Base-by-base conservation (phyloP, 345 rosid species). In the Excoecaria agallocha region DNA sequence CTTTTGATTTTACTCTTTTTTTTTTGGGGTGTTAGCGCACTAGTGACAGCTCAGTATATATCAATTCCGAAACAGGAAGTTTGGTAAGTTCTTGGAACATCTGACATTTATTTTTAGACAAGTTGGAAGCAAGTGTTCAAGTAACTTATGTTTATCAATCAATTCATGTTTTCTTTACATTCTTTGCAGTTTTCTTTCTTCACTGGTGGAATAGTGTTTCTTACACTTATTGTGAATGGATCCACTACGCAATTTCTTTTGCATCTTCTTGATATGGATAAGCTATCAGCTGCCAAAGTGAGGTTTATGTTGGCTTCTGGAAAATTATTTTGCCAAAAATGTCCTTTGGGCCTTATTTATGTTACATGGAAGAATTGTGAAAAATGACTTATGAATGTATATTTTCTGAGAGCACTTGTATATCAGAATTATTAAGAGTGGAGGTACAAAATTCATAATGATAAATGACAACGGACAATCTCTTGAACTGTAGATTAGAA, bases 151-250 rank as follows among this genome's bases (percentile, higher is more conserved):
- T 6, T 65, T 69, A 11, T 60, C 45, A 51, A 54, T 63, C 69
- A 51, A 60, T 72, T 69, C 30, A 63, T 71, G 49, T 51, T 52
- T 55, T 79, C 54, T 58, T 71, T 43, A 24, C 37, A 15, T 46
- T 12, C 50, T 74, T 76, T 74, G 71, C 89, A 95, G 99, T 95
- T 93, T 81, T 85, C 91, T 68, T 94, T 93, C 88, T 89, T 91
- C 89, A 94, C 98, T 45, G 98, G 98, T 52, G 98, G 99, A 78
- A 93, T 94, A 66, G 99, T 94, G 70, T 89, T 94, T 85, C 83
- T 94, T 80, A 94, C 98, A 1, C 91, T 94, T 35, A 84, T 87
- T 67, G 68, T 95, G 70, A 95, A 95, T 82, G 99, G 99, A 73
- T 91, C 99, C 74, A 91, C 96, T 70, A 90, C 98, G 8, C 98